Evolutionary conservation across 2,329 filamentous ascomycete species (phyloP).

Genomic region (Trichoderma harzianum): DNA sequence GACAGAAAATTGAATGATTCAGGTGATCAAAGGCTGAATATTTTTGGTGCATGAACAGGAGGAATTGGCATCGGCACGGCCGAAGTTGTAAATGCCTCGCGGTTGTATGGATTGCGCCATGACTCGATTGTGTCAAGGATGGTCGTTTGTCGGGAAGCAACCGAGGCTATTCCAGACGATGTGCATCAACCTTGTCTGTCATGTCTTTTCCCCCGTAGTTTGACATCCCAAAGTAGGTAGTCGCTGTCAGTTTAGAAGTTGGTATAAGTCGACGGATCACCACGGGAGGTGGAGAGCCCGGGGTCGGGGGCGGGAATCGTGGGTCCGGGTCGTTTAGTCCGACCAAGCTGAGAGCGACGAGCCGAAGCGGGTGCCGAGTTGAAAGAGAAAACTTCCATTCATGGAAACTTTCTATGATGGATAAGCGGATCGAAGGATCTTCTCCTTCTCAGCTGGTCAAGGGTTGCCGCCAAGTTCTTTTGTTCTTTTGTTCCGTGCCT

Average conservation of each 20-base stretch:
- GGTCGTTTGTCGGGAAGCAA: background rate
- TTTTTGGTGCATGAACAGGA: background rate
- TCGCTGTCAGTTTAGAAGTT: background rate
- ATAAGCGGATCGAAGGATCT: background rate
- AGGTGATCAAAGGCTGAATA: background rate
- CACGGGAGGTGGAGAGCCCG: background rate
- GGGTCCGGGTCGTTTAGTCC: background rate
- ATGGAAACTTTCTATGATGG: background rate
- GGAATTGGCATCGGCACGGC: background rate
- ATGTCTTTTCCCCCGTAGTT: background rate
- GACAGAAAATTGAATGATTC: background rate
- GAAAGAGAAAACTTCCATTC: background rate
- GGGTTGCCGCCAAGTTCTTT: background rate
- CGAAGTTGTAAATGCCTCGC: slow-evolving; percentile 12
- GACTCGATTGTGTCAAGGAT: background rate
- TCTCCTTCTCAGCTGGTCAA: slow-evolving; percentile 6
- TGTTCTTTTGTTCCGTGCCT: background rate
- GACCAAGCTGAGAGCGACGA: background rate
- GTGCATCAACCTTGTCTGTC: background rate
- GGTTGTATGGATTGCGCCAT: slow-evolving; percentile 1
- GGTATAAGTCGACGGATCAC: background rate
- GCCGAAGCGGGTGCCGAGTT: background rate
- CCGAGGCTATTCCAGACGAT: background rate
- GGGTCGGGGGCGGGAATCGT: background rate
- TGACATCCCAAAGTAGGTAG: background rate